These are phyloP conservation scores for Elongisporangium prolatum DNA, from an alignment of 352 stramenopile genomes.

Conservation along the genomic window DNA sequence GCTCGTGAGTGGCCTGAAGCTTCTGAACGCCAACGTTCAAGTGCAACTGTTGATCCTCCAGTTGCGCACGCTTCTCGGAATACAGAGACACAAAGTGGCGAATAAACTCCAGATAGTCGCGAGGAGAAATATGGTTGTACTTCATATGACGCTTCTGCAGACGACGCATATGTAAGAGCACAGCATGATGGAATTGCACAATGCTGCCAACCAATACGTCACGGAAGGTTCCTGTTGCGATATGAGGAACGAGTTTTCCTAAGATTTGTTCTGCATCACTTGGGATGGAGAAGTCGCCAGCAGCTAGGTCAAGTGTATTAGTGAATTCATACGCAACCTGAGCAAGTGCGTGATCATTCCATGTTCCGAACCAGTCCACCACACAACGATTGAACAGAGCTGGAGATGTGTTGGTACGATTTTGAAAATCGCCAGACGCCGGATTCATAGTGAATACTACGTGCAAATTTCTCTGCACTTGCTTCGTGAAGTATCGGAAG, in stretches of 20 bases:
- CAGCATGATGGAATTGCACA: conserved; percentile 85
- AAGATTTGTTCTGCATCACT: conserved; percentile 45
- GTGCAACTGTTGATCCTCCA: conserved; percentile 97
- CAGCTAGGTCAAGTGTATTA: conserved; percentile 92
- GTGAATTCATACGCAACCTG: conserved; percentile 99
- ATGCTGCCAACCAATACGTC: conserved; percentile 81
- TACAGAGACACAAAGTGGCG: conserved; percentile 88
- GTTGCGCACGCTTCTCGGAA: conserved; percentile 87
- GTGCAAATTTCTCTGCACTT: conserved; percentile 99
- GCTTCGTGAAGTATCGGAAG: conserved; percentile 95
- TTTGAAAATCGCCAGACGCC: conserved; percentile 94
- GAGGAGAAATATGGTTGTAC: conserved; percentile 88
- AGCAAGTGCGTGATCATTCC: conserved; percentile 96
- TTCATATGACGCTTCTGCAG: conserved; percentile 85
- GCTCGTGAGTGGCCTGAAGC: conserved; percentile 96
- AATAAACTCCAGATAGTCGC: conserved; percentile 92
- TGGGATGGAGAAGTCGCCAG: conserved; percentile 60
- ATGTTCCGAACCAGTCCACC: conserved; percentile 99
- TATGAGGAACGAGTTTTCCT: conserved; percentile 57
- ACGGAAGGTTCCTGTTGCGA: conserved; percentile 64
- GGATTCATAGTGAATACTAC: conserved; percentile 99
- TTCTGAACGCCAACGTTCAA: conserved; percentile 99
- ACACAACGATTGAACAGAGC: conserved; percentile 99
- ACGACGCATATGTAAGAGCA: conserved; percentile 80
- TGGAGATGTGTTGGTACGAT: conserved; percentile 97